Conservation (phyloP, 2,329 filamentous ascomycete genomes). For the Xylariales sp. region DNA sequence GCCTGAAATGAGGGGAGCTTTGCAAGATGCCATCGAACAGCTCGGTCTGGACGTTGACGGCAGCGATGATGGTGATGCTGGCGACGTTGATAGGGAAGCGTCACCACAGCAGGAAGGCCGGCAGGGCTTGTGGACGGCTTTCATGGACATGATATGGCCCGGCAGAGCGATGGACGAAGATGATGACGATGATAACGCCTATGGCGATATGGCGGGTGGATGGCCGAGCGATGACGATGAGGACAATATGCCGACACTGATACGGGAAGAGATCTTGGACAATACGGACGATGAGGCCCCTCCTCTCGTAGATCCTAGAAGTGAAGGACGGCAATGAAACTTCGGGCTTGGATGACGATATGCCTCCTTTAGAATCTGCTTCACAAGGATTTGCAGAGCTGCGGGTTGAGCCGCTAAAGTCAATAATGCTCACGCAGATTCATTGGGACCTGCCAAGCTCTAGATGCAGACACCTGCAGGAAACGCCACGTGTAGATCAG, state of each 20-base stretch:
- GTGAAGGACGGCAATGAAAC: not conserved
- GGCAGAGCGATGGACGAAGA: not conserved
- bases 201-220: constrained; percentile 9
- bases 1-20: constrained; percentile 13
- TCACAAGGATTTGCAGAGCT: no score
- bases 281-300: constrained; percentile 5
- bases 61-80: constrained; percentile 9
- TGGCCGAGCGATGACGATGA: constrained; percentile 12
- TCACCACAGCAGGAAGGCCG: not conserved
- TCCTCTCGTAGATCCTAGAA: not conserved
- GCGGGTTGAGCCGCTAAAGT: not conserved
- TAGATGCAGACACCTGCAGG: constrained; percentile 10
- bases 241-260: constrained; percentile 7
- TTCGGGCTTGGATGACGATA: not conserved
- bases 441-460: not conserved
- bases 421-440: not conserved
- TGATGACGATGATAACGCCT: not conserved
- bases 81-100: constrained; percentile 1
- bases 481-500: constrained; percentile 11
- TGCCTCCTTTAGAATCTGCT: not conserved
- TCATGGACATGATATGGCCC: constrained; percentile 12
- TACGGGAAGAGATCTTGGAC: constrained; percentile 1
- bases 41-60: constrained; percentile 10
- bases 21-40: constrained; percentile 17
- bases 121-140: constrained; percentile 7